A percentile compares a stretch with the other conserved stretches of the same genome.
Conservation (phyloP, 495 filamentous ascomycete species). For the Aspergillus nanangensis region DNA sequence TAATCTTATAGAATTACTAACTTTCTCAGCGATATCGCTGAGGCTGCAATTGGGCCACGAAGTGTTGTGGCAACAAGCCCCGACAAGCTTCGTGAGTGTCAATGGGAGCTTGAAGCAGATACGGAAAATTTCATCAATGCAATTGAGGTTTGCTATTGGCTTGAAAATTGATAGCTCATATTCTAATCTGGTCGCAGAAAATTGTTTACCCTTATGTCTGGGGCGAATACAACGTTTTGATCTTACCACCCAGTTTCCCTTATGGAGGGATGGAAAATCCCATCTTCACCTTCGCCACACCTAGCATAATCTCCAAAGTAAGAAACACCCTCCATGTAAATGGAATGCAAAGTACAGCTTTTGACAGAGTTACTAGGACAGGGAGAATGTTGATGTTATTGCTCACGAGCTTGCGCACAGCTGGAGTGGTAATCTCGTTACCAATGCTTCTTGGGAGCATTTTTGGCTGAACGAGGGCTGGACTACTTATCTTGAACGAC, state of each 20-base stretch:
- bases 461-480: conserved; percentile 98
- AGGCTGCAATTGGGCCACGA: conserved; percentile 78
- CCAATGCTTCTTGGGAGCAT: conserved; percentile 89
- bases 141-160: conserved; percentile 70
- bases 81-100: conserved; percentile 74
- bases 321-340: not conserved
- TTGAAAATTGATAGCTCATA: not conserved
- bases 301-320: conserved; percentile 79
- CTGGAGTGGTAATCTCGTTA: conserved; percentile 93
- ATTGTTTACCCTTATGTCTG: conserved; percentile 85
- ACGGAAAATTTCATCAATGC: conserved; percentile 87
- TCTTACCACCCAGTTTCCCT: conserved; percentile 86
- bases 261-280: conserved; percentile 95
- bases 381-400: conserved; percentile 93
- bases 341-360: too few species aligned
- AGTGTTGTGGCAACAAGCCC: conserved; percentile 82
- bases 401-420: conserved; percentile 89
- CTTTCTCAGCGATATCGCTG: conserved; percentile 74
- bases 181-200: conserved; percentile 34
- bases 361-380: conserved; percentile 45
- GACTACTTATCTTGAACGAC: conserved; percentile 89
- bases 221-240: conserved; percentile 91
- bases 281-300: conserved; percentile 88
- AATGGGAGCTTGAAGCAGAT: conserved; percentile 85
- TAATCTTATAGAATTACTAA: too few species aligned